Conservation (phyloP, 2,329 filamentous ascomycete genomes). For the Fusarium buharicum region DNA sequence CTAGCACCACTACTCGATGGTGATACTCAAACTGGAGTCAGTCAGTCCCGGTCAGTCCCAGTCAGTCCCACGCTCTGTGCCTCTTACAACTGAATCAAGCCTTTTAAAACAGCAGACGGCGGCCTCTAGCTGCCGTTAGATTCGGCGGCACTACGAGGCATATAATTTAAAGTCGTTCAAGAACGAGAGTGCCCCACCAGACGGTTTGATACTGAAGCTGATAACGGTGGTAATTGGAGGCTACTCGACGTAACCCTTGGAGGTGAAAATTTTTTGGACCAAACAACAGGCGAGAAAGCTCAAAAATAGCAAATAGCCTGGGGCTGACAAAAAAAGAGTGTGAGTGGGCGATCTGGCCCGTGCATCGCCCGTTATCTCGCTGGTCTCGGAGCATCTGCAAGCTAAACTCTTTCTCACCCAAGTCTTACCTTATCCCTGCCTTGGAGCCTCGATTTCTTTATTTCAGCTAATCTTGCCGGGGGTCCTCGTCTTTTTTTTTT, state of each 20-base stretch:
- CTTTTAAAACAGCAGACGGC: neutral
- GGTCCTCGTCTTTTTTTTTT: neutral
- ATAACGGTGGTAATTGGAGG: slow-evolving; percentile 6
- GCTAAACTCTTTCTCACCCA: slow-evolving; percentile 1
- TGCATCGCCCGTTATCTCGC: slow-evolving; percentile 36
- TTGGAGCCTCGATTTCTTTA: slow-evolving; percentile 10
- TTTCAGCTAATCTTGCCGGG: slow-evolving; percentile 10
- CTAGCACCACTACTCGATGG: slow-evolving; percentile 4
- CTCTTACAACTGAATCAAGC: neutral
- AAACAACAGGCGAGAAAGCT: slow-evolving; percentile 19
- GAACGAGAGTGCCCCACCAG: slow-evolving; percentile 18
- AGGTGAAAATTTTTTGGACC: slow-evolving; percentile 28
- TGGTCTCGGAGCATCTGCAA: slow-evolving; percentile 4
- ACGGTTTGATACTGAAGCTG: slow-evolving; percentile 7
- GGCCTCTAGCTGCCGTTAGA: slow-evolving; percentile 7
- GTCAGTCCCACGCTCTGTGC: neutral
- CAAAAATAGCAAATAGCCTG: slow-evolving; percentile 30
- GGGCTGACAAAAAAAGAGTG: slow-evolving; percentile 15
- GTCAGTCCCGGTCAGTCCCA: neutral
- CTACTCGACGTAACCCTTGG: slow-evolving; percentile 6
- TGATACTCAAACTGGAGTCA: slow-evolving; percentile 15
- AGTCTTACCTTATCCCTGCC: slow-evolving; percentile 29
- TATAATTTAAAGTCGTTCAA: slow-evolving; percentile 11
- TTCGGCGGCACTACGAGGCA: slow-evolving; percentile 23
- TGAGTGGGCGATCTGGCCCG: slow-evolving; percentile 37